These are phyloP conservation scores for Penicillium sp. DNA, from an alignment of 2,329 filamentous ascomycete genomes.

Conservation along the genomic window DNA sequence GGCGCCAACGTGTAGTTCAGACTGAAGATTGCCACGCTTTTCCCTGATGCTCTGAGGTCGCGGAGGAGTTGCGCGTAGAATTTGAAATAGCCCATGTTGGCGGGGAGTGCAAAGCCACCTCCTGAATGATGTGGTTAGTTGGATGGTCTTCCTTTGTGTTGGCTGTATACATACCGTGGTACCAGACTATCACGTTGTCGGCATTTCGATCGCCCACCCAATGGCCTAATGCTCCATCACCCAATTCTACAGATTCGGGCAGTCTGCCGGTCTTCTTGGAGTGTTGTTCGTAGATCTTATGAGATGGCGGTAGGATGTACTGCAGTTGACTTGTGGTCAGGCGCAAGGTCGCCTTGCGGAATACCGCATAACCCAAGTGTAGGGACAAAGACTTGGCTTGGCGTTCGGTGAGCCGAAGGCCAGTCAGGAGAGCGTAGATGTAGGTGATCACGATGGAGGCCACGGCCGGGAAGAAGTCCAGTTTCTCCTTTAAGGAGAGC, in stretches of 20 bases:
- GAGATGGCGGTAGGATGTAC: slow-evolving; percentile 26
- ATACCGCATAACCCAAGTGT: slow-evolving; percentile 37
- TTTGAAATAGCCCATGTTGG: slow-evolving; percentile 47
- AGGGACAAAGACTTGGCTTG: slow-evolving; percentile 32
- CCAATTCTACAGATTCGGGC: slow-evolving; percentile 32
- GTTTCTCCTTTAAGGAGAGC: slow-evolving; percentile 31
- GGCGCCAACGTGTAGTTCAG: slow-evolving; percentile 60
- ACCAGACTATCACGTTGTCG: slow-evolving; percentile 42
- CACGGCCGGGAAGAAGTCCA: slow-evolving; percentile 36
- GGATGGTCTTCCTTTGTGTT: background rate
- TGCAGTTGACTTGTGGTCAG: slow-evolving; percentile 33
- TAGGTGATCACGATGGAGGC: slow-evolving; percentile 26
- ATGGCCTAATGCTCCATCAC: slow-evolving; percentile 36
- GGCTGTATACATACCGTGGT: slow-evolving; percentile 29
- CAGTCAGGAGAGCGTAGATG: slow-evolving; percentile 30
- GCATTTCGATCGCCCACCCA: slow-evolving; percentile 40
- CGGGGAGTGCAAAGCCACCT: slow-evolving; percentile 56
- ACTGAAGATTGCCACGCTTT: slow-evolving; percentile 51
- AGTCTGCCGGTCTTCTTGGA: slow-evolving; percentile 24
- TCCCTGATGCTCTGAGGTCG: slow-evolving; percentile 42
- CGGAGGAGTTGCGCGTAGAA: slow-evolving; percentile 49
- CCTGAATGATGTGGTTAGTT: slow-evolving; percentile 33
- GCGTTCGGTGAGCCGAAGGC: slow-evolving; percentile 27
- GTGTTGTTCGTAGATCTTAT: slow-evolving; percentile 32
- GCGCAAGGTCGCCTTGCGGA: slow-evolving; percentile 32